Conservation (phyloP, 805 yeast species). For the Metahyphopichia silvanorum region DNA sequence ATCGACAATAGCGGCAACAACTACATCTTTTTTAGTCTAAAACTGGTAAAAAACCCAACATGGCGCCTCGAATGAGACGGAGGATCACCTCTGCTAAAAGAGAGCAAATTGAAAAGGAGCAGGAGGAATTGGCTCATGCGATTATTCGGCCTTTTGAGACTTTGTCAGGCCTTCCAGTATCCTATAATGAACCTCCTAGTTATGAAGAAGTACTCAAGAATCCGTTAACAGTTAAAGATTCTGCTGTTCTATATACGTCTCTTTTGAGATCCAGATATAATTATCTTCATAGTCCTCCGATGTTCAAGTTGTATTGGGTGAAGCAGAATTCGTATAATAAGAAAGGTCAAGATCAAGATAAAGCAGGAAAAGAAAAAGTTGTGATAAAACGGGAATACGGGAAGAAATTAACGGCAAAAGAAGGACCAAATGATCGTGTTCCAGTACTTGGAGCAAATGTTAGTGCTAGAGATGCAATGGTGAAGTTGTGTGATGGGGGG, state of each 20-base stretch:
- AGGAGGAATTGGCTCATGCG: constrained; percentile 28
- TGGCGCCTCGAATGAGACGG: constrained; percentile 44
- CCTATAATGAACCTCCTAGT: constrained; percentile 61
- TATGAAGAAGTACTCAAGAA: constrained; percentile 50
- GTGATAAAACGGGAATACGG: background rate
- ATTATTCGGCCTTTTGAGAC: constrained; percentile 63
- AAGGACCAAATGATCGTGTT: constrained; percentile 19
- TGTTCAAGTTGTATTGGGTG: constrained; percentile 81
- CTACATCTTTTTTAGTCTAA: background rate
- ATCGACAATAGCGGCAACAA: no score
- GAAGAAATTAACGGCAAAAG: constrained; percentile 3
- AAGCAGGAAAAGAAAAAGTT: constrained; percentile 11
- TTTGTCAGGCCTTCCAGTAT: constrained; percentile 64
- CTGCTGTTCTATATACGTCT: constrained; percentile 70
- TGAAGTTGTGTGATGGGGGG: constrained; percentile 75
- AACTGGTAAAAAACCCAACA: constrained; percentile 6
- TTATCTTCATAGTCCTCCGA: constrained; percentile 55
- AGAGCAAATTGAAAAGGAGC: constrained; percentile 42
- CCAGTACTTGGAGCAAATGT: constrained; percentile 38
- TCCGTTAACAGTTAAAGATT: constrained; percentile 68
- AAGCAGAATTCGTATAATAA: constrained; percentile 59
- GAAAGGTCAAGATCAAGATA: constrained; percentile 36
- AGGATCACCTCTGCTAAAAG: constrained; percentile 40
- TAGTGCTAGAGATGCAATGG: constrained; percentile 81
- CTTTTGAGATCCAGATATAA: constrained; percentile 66